Conservation (phyloP, 495 filamentous ascomycete species). For the Apodospora peruviana region DNA sequence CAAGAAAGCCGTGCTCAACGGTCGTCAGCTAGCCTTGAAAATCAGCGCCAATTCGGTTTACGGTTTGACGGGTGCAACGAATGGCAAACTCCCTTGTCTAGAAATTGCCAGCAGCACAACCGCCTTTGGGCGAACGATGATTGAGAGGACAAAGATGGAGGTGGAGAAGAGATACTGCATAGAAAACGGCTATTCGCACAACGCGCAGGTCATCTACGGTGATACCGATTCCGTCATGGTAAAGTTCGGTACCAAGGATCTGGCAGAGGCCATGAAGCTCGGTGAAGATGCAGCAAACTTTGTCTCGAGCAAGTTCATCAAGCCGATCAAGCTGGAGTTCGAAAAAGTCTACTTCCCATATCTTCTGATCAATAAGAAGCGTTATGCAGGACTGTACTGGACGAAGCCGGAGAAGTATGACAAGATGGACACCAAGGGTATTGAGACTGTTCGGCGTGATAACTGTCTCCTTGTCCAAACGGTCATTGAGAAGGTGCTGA, state of each 20-base stretch:
- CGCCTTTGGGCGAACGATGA: constrained; percentile 95
- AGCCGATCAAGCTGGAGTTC: constrained; percentile 97
- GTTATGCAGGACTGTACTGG: constrained; percentile 96
- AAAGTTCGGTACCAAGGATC: constrained; percentile 84
- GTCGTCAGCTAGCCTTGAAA: constrained; percentile 93
- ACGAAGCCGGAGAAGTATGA: constrained; percentile 91
- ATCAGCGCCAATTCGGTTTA: constrained; percentile 98
- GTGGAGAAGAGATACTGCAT: constrained; percentile 86
- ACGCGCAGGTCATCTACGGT: constrained; percentile 96
- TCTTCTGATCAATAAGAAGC: constrained; percentile 99
- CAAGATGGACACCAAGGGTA: constrained; percentile 99
- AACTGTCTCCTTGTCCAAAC: constrained; percentile 94
- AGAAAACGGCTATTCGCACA: constrained; percentile 87
- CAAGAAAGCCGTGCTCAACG: constrained; percentile 96
- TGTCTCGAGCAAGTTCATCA: constrained; percentile 87
- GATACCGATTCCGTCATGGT: constrained; percentile 99
- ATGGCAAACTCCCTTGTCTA: constrained; percentile 92
- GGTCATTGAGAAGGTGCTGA: constrained; percentile 92
- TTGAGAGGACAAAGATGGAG: constrained; percentile 90
- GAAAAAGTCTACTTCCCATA: constrained; percentile 99
- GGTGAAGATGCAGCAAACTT: constrained; percentile 82
- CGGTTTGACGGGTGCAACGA: constrained; percentile 91
- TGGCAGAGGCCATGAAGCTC: constrained; percentile 86
- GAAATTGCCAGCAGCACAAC: constrained; percentile 95
- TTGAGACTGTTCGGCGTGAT: constrained; percentile 94